Conservation (phyloP, 2,329 filamentous ascomycete species). For the Penicillium sp. region DNA sequence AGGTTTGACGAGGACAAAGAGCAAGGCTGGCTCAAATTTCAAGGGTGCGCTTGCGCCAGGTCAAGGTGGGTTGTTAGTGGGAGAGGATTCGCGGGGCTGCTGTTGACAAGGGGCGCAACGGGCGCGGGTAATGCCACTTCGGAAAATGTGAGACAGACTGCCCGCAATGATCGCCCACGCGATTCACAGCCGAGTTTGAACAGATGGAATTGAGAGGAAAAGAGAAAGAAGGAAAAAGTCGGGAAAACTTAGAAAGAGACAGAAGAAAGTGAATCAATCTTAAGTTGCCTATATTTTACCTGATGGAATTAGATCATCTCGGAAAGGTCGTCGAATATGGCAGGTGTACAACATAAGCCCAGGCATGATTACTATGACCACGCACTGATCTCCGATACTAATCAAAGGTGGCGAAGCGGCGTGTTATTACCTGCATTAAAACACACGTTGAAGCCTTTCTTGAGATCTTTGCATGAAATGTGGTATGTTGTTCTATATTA, state of each 20-base stretch:
- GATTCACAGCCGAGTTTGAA: neutral
- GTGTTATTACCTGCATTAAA: neutral
- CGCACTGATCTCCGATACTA: slow-evolving; percentile 1
- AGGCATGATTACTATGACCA: neutral
- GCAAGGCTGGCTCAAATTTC: slow-evolving; percentile 16
- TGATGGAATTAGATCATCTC: neutral
- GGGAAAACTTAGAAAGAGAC: neutral
- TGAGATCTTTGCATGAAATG: no score
- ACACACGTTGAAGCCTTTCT: neutral
- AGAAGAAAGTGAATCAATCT: neutral
- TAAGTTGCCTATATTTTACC: neutral
- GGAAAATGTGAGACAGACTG: slow-evolving; percentile 24
- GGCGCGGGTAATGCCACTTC: slow-evolving; percentile 26
- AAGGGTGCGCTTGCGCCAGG: slow-evolving; percentile 13
- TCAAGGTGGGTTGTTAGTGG: slow-evolving; percentile 16
- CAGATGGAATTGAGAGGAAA: neutral
- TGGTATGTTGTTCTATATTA: no score
- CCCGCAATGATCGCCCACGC: slow-evolving; percentile 3
- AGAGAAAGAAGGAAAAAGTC: neutral
- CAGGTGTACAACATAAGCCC: neutral
- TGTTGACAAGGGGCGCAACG: slow-evolving; percentile 28
- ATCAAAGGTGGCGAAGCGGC: neutral
- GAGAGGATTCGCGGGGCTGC: slow-evolving; percentile 29
- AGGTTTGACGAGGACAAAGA: slow-evolving; percentile 17
- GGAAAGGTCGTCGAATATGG: neutral